A percentile compares a stretch with the other conserved stretches of the same genome.
These are phyloP conservation scores for Clausena lansium DNA, from an alignment of 345 rosid genomes.

Conservation along the genomic window DNA sequence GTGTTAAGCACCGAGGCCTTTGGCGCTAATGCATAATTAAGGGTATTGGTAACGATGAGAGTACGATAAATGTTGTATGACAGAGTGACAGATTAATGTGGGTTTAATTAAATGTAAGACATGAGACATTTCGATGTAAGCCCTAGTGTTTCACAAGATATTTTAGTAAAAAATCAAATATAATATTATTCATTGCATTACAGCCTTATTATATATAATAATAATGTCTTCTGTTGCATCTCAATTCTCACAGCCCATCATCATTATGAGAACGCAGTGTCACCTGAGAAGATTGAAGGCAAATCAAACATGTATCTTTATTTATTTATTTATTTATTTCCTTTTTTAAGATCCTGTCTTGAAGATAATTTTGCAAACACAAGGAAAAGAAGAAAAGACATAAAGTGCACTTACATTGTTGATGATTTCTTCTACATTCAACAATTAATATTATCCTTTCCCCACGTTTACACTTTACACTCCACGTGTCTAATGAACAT, in stretches of 20 bases:
- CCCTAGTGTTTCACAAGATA: constrained; percentile 1
- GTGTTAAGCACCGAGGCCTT: constrained; percentile 33
- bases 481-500: constrained; percentile 25
- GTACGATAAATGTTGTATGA: background rate
- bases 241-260: background rate
- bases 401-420: constrained; percentile 11
- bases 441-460: background rate
- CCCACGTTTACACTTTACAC: constrained; percentile 43
- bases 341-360: constrained; percentile 31
- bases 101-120: background rate
- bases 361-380: constrained; percentile 54
- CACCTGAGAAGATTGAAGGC: constrained; percentile 15
- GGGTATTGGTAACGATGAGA: constrained; percentile 14
- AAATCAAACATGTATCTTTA: too few relatives aligned
- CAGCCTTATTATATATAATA: background rate
- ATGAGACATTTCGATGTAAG: constrained; percentile 2
- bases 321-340: too few relatives aligned
- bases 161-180: background rate
- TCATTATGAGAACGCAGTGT: background rate
- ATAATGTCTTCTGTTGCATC: background rate
- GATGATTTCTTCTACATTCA: background rate
- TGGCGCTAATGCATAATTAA: constrained; percentile 20
- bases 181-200: background rate
- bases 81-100: constrained; percentile 9
- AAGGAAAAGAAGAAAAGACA: constrained; percentile 35